These are phyloP conservation scores for Saururus chinensis DNA, from an alignment of 164 flowering plant species.

Conservation along the genomic window DNA sequence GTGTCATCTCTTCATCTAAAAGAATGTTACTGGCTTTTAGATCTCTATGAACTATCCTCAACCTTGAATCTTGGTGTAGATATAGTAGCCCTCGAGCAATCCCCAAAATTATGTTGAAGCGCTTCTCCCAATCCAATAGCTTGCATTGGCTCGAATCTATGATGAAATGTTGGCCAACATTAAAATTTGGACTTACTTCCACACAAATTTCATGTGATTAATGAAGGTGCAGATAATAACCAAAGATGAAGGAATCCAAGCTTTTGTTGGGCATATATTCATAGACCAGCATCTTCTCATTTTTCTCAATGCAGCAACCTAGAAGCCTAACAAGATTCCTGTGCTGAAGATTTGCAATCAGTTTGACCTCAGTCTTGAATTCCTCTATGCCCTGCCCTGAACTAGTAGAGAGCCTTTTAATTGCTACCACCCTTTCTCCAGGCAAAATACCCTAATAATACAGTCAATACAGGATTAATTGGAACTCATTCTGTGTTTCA, in stretches of 20 bases:
- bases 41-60: constrained; percentile 2
- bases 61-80: constrained; percentile 26
- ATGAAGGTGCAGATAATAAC: constrained; percentile 10
- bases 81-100: constrained; percentile 45
- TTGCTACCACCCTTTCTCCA: constrained; percentile 12
- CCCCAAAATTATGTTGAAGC: constrained; percentile 24
- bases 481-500: neutral
- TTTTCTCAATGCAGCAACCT: constrained; percentile 28
- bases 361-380: constrained; percentile 27
- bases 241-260: constrained; percentile 25
- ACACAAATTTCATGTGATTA: neutral
- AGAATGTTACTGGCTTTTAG: constrained; percentile 43
- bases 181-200: neutral
- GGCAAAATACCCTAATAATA: neutral
- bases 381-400: constrained; percentile 28
- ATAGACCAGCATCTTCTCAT: constrained; percentile 31
- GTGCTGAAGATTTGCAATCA: constrained; percentile 35
- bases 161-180: neutral
- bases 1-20: constrained; percentile 32
- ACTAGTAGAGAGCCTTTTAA: constrained; percentile 23
- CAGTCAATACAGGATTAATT: neutral
- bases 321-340: constrained; percentile 39
- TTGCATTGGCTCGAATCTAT: constrained; percentile 4
- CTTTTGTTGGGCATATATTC: constrained; percentile 42
- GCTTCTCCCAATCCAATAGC: constrained; percentile 15